These are phyloP conservation scores for Paraconiothyrium sp. DNA, from an alignment of 2,329 filamentous ascomycete genomes.

Conservation along the genomic window DNA sequence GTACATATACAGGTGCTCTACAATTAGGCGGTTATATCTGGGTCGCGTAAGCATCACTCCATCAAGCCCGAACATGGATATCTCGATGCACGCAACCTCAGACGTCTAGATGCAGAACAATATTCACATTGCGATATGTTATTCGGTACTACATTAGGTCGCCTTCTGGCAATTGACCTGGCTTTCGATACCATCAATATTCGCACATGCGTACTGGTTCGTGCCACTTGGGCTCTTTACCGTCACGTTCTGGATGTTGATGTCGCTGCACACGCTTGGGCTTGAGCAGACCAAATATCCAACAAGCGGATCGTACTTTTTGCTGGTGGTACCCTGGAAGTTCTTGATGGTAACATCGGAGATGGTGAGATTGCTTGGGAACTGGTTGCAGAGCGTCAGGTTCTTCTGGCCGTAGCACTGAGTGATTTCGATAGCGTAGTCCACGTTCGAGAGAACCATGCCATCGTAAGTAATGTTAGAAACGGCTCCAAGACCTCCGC, in stretches of 20 bases:
- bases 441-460: conserved; percentile 69
- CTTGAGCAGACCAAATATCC: conserved; percentile 58
- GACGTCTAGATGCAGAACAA: background rate
- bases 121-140: background rate
- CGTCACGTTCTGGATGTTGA: conserved; percentile 54
- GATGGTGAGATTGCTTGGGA: conserved; percentile 65
- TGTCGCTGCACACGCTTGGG: conserved; percentile 60
- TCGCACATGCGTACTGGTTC: conserved; percentile 56
- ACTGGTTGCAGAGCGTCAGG: conserved; percentile 67
- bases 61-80: no score
- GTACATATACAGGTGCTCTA: background rate
- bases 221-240: conserved; percentile 60
- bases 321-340: conserved; percentile 64
- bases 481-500: conserved; percentile 70
- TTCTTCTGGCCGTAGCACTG: conserved; percentile 73
- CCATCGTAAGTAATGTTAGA: conserved; percentile 73
- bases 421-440: conserved; percentile 71
- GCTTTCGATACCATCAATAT: conserved; percentile 42
- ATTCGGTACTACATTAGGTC: background rate
- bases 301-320: conserved; percentile 53
- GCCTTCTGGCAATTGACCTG: conserved; percentile 43
- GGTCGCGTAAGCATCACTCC: no score
- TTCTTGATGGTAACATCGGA: conserved; percentile 65
- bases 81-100: no score
- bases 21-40: no score